Percentiles rank a stretch among this genome's conserved stretches.
These are phyloP conservation scores for Endogone sp. DNA, from an alignment of 192 early-diverging fungal genomes.

Conservation along the genomic window DNA sequence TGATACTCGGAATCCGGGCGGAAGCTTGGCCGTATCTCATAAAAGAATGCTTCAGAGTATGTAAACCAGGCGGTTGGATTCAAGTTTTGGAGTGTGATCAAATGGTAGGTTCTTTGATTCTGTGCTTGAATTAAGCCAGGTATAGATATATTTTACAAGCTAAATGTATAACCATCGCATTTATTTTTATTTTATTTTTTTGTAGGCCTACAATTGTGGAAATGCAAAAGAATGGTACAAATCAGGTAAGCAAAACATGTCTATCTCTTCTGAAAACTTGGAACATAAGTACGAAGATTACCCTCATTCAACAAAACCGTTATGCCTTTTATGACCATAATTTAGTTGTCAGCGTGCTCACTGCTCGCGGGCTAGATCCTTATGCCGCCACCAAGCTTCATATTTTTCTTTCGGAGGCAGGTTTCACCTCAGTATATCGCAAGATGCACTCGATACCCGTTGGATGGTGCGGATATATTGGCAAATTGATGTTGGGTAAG, in stretches of 20 bases:
- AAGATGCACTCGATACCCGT: not conserved
- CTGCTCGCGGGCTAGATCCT: not conserved
- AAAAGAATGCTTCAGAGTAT: conserved; percentile 18
- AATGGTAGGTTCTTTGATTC: conserved; percentile 14
- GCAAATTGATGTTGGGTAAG: not conserved
- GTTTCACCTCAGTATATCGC: not conserved
- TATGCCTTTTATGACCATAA: not conserved
- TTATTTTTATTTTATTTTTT: not conserved
- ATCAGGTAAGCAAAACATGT: not conserved
- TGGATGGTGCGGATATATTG: not conserved
- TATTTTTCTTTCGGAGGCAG: not conserved
- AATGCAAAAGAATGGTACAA: not conserved
- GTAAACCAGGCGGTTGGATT: conserved; percentile 21
- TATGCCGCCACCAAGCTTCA: not conserved
- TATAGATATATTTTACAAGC: too few relatives aligned
- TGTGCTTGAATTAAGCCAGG: too few relatives aligned
- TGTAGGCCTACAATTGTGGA: not conserved
- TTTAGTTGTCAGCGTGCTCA: not conserved
- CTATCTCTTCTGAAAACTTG: not conserved
- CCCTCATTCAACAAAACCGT: not conserved
- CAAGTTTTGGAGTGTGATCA: conserved; percentile 22
- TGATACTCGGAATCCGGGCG: conserved; percentile 9
- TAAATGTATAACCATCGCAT: too few relatives aligned
- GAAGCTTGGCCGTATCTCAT: conserved; percentile 12
- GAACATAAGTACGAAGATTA: too few relatives aligned